Percentiles rank a stretch among this genome's conserved stretches.
Conservation (phyloP, 805 yeast species). For the Yarrowia porcina region DNA sequence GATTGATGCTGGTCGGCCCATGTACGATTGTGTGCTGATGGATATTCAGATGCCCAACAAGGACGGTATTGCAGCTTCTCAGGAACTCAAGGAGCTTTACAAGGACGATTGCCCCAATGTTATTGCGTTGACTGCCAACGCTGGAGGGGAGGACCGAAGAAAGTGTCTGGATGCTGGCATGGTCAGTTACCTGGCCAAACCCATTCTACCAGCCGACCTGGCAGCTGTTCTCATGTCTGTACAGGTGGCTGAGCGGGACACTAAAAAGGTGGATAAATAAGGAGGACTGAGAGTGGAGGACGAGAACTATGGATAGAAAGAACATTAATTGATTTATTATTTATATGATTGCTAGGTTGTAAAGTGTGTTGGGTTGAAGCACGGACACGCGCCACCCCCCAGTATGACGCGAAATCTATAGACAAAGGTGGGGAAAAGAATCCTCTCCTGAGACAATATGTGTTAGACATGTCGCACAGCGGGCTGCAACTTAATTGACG, state of each 20-base stretch:
- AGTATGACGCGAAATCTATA: no score
- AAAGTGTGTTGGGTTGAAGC: no score
- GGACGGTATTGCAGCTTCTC: slow-evolving; percentile 52
- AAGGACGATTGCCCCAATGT: slow-evolving; percentile 40
- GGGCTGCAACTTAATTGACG: no score
- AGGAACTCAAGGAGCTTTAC: slow-evolving; percentile 41
- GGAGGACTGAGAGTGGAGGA: not conserved
- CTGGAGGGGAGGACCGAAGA: slow-evolving; percentile 52
- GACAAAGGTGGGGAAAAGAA: no score
- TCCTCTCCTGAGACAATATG: no score
- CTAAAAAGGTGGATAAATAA: slow-evolving; percentile 3
- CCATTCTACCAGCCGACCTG: slow-evolving; percentile 48
- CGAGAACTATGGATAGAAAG: not conserved
- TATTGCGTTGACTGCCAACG: slow-evolving; percentile 52
- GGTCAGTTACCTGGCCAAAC: slow-evolving; percentile 53
- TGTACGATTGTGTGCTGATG: slow-evolving; percentile 53
- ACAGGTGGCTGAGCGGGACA: slow-evolving; percentile 7
- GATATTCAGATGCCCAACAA: slow-evolving; percentile 55
- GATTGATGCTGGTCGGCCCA: slow-evolving; percentile 37
- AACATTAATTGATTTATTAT: slow-evolving; percentile 13
- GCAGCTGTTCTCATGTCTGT: slow-evolving; percentile 40
- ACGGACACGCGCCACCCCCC: no score
- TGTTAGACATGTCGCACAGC: not conserved
- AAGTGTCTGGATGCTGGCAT: slow-evolving; percentile 50
- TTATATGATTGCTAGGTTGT: not conserved